Percentiles rank a stretch among this genome's conserved stretches.
Evolutionary conservation across 805 yeast genomes (phyloP).

Genomic region (Wickerhamomyces strasburgensis): DNA sequence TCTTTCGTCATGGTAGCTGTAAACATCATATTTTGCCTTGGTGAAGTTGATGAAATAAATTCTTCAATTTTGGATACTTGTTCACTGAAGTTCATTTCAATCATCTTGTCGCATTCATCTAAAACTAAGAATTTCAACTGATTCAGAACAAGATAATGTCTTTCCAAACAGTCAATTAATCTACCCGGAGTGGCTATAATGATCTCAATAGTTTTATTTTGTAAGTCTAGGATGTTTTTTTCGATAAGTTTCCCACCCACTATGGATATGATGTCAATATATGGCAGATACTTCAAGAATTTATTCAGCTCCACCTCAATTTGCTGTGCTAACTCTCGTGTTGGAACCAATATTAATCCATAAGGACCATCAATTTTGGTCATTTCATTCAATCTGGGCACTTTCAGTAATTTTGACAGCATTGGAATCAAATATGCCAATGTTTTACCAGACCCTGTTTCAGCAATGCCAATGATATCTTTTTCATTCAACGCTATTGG

Average conservation of each 20-base stretch:
- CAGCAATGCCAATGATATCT: conserved; percentile 87
- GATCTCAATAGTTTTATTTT: conserved; percentile 34
- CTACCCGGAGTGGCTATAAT: conserved; percentile 95
- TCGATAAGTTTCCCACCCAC: conserved; percentile 91
- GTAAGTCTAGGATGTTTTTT: conserved; percentile 56
- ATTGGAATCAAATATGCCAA: conserved; percentile 76
- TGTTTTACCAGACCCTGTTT: conserved; percentile 96
- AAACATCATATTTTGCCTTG: conserved; percentile 77
- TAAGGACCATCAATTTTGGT: conserved; percentile 61
- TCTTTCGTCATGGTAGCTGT: conserved; percentile 87
- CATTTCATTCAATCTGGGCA: conserved; percentile 40
- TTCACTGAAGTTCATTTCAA: conserved; percentile 89
- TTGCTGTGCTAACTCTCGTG: conserved; percentile 90
- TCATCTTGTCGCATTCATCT: conserved; percentile 96
- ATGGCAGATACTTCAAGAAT: conserved; percentile 37
- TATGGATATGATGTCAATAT: conserved; percentile 52
- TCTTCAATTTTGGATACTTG: conserved; percentile 60
- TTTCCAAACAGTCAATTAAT: conserved; percentile 71
- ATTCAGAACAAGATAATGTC: conserved; percentile 54
- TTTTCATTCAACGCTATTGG: conserved; percentile 57
- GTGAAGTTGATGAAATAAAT: conserved; percentile 44
- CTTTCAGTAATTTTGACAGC: conserved; percentile 45
- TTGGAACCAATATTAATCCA: conserved; percentile 80
- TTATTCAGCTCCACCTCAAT: conserved; percentile 62
- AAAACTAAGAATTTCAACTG: conserved; percentile 66